Conservation (phyloP, 768 basidiomycete species). For the Termitomyces sp. region DNA sequence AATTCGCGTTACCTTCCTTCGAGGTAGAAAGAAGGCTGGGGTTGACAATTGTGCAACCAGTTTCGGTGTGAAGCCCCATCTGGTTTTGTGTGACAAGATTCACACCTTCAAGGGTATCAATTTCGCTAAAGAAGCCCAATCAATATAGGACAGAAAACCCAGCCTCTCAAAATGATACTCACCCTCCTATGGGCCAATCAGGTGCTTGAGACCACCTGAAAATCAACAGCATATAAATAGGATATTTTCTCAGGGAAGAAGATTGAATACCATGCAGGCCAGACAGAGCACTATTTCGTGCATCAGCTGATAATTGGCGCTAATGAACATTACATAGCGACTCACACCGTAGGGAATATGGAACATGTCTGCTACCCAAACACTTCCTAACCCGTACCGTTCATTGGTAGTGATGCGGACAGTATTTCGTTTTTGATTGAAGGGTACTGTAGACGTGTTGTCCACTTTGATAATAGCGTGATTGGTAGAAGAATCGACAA, state of each 20-base stretch:
- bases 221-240: neutral
- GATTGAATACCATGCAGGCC: conserved; percentile 54
- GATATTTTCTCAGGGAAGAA: neutral
- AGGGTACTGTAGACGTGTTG: conserved; percentile 53
- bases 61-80: conserved; percentile 67
- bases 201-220: conserved; percentile 52
- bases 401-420: conserved; percentile 62
- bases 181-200: conserved; percentile 62
- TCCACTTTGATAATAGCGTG: conserved; percentile 79
- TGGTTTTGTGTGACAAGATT: conserved; percentile 65
- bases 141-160: neutral
- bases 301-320: neutral
- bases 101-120: conserved; percentile 82
- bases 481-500: conserved; percentile 57
- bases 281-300: conserved; percentile 57
- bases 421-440: conserved; percentile 60
- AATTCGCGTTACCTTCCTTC: conserved; percentile 54
- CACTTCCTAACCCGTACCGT: conserved; percentile 51
- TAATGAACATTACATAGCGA: conserved; percentile 5
- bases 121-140: conserved; percentile 39
- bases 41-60: conserved; percentile 52
- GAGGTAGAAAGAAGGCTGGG: conserved; percentile 50
- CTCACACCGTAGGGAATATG: conserved; percentile 64
- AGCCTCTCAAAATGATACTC: conserved; percentile 18
- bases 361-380: conserved; percentile 63